Percentiles rank a stretch among this genome's conserved stretches.
Evolutionary conservation across 2,329 filamentous ascomycete genomes (phyloP).

Genomic region (Stromatinia cepivora): DNA sequence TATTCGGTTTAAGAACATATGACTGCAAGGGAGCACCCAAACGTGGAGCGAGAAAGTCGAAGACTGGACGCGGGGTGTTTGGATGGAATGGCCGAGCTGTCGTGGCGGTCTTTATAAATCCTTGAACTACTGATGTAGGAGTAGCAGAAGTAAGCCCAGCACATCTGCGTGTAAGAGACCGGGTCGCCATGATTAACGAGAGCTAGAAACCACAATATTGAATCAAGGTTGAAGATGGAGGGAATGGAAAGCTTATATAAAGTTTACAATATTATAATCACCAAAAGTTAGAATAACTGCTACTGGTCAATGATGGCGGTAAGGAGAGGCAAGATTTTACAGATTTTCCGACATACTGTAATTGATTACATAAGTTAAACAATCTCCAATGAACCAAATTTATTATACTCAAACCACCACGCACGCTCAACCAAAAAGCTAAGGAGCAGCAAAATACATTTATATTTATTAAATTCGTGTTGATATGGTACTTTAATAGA

Average conservation of each 20-base stretch:
- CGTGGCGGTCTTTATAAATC: conserved; percentile 34
- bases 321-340: background rate
- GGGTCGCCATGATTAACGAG: conserved; percentile 33
- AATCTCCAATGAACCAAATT: background rate
- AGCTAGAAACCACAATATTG: background rate
- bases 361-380: background rate
- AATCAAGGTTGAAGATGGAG: background rate
- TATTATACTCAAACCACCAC: too few species aligned
- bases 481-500: too few species aligned
- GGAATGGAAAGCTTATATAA: background rate
- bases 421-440: too few species aligned
- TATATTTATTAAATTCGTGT: too few species aligned
- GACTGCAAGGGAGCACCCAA: conserved; percentile 13
- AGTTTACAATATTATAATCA: background rate
- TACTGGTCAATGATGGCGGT: conserved; percentile 4
- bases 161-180: conserved; percentile 32
- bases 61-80: conserved; percentile 32
- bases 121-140: conserved; percentile 33
- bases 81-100: conserved; percentile 36
- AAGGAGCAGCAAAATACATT: too few species aligned
- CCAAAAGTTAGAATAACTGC: conserved; percentile 9
- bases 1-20: background rate
- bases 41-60: conserved; percentile 38
- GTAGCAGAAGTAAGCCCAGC: conserved; percentile 27
- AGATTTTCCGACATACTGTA: background rate